Evolutionary conservation across 1,139 yeast genomes (phyloP).

Genomic region (Saccharomyces hybrid): DNA sequence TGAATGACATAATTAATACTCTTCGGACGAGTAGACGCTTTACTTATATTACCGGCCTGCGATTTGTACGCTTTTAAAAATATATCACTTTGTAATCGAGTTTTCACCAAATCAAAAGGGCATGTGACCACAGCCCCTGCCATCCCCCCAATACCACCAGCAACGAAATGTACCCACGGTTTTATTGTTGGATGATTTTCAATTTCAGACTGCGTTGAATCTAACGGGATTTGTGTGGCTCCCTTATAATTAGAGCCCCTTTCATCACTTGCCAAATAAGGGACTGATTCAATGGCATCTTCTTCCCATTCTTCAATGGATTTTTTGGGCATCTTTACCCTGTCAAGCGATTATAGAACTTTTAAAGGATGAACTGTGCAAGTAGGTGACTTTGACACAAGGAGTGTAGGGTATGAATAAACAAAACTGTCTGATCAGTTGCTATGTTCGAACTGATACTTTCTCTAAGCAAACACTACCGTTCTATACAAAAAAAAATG

Average conservation of each 20-base stretch:
- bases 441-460: constrained; percentile 1
- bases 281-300: constrained; percentile 53
- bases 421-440: background rate
- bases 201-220: constrained; percentile 6
- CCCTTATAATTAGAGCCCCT: constrained; percentile 33
- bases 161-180: constrained; percentile 97
- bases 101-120: constrained; percentile 94
- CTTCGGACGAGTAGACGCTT: constrained; percentile 6
- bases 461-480: constrained; percentile 1
- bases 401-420: background rate
- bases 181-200: constrained; percentile 36
- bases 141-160: constrained; percentile 99
- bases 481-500: background rate
- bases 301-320: constrained; percentile 34
- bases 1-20: constrained; percentile 32
- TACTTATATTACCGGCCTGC: constrained; percentile 9
- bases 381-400: background rate
- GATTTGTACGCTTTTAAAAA: constrained; percentile 30
- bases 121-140: constrained; percentile 91
- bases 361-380: background rate
- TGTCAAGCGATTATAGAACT: background rate
- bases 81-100: constrained; percentile 87
- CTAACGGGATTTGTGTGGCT: constrained; percentile 14
- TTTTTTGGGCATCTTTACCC: constrained; percentile 22
- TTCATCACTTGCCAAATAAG: constrained; percentile 65